Evolutionary conservation across 305 asterid genomes (phyloP).

Genomic region (Solanum hybrid): DNA sequence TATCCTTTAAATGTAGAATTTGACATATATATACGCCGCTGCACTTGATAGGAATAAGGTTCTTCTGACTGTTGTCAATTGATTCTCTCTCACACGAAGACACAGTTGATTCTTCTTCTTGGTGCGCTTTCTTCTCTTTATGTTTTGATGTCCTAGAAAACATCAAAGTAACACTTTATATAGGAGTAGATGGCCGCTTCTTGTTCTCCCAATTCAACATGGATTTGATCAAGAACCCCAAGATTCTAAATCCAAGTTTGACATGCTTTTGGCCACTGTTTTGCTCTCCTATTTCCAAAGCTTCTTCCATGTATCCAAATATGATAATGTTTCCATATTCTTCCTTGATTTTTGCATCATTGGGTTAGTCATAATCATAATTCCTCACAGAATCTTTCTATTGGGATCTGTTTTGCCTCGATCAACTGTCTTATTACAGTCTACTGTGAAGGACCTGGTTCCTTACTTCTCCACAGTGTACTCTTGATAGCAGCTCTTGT

Average conservation of each 20-base stretch:
- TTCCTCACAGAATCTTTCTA: neutral
- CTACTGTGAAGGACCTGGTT: neutral
- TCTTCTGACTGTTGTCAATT: neutral
- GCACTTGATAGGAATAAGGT: neutral
- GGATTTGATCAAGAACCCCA: neutral
- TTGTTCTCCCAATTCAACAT: neutral
- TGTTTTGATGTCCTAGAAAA: neutral
- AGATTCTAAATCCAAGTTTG: neutral
- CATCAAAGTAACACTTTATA: neutral
- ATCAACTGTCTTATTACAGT: neutral
- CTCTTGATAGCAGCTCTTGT: neutral
- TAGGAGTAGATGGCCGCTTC: neutral
- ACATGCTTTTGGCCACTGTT: neutral
- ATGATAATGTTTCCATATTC: neutral
- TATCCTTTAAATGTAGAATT: too few species aligned
- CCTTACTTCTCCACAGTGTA: neutral
- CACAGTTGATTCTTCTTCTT: neutral
- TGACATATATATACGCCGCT: too few species aligned
- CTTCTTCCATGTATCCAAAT: neutral
- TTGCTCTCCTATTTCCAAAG: neutral
- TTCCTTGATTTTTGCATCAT: neutral
- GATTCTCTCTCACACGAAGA: neutral
- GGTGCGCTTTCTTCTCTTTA: neutral
- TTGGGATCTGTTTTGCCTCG: neutral
- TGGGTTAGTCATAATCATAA: neutral